Base-by-base conservation (phyloP, 208 protist genomes). In the Leishmania arabica region DNA sequence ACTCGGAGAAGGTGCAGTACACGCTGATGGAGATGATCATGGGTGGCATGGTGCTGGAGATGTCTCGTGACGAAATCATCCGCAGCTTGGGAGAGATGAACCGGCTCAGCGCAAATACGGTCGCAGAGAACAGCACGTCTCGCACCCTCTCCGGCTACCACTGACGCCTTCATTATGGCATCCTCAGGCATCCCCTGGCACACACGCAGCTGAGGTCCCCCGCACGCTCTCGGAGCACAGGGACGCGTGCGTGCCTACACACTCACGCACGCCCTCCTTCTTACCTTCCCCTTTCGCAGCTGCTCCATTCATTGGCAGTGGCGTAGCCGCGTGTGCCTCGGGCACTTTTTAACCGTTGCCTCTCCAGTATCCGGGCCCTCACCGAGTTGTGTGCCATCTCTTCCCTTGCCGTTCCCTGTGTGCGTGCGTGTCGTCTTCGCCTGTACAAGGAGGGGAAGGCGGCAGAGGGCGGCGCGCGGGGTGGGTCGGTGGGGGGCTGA, bases 1-100 rank as follows among this genome's bases (percentile, higher is more conserved):
- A 99, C 86, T 95, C 94, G 6, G 99, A 99, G 84, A 99, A 99
- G 92, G 97, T 99, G 58, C 98, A 99, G 77, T 94, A 98, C 83
- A 95, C 98, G 62, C 88, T 99, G 74, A 98, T 99, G 91, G 98
- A 99, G 91, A 98, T 99, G 80, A 86, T 99, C 19, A 99, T 99
- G 96, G 99, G 99, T 45, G 98, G 98, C 37, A 96, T 99, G 91
- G 99, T 99, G 68, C 88, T 99, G 19, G 99, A 99, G 84, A 99
- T 98, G 60, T 99, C 95, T 56, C 89, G 97, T 11, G 88, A 95
- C 34, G 95, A 98, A 77, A 97, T 99, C 60, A 56, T 99, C 27
- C 90, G 88, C 24, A 85, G 86, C 47, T 71, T 93, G 65, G 78
- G 80, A 3, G 96, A 94, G 51, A 96, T 96, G 91, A 87, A 56